phyloP scores from a whole-genome alignment of 2,329 filamentous ascomycete species.

The Elsinoe batatas region DNA sequence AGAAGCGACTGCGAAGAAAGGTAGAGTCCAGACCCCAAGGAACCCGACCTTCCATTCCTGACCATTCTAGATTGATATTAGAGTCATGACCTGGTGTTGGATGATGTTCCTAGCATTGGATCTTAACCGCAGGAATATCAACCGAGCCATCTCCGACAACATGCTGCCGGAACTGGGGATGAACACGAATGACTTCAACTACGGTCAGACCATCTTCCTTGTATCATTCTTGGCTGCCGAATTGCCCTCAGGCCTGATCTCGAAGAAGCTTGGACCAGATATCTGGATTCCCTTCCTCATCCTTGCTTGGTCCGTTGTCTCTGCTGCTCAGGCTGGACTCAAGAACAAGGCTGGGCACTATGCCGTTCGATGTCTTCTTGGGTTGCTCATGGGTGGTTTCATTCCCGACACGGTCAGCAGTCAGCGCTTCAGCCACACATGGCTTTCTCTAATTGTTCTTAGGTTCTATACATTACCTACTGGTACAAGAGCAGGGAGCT shows the following conservation, averaged over 20 bases:
- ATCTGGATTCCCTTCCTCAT: conserved; percentile 15
- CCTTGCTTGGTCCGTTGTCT: conserved; percentile 18
- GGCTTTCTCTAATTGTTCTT: neutral
- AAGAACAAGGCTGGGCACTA: conserved; percentile 32
- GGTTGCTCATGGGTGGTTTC: conserved; percentile 42
- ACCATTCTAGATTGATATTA: conserved; percentile 20
- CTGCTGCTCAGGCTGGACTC: conserved; percentile 22
- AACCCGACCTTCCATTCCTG: no score
- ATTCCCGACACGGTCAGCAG: conserved; percentile 41
- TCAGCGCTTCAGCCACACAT: neutral
- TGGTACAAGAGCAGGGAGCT: conserved; percentile 66
- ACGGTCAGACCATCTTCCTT: conserved; percentile 34
- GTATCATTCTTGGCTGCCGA: conserved; percentile 33
- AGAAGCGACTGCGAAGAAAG: conserved; percentile 14
- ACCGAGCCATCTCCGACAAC: conserved; percentile 28
- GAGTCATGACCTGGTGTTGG: conserved; percentile 18
- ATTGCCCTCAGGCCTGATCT: conserved; percentile 27
- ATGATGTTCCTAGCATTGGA: conserved; percentile 20
- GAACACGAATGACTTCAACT: conserved; percentile 30
- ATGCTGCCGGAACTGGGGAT: conserved; percentile 8
- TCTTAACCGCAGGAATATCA: conserved; percentile 46
- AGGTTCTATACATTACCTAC: conserved; percentile 40
- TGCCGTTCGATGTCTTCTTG: conserved; percentile 34
- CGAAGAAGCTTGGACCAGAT: conserved; percentile 21
- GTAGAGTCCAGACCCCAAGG: no score